Conservation (phyloP, 805 yeast genomes). For the Brettanomyces custersianus region DNA sequence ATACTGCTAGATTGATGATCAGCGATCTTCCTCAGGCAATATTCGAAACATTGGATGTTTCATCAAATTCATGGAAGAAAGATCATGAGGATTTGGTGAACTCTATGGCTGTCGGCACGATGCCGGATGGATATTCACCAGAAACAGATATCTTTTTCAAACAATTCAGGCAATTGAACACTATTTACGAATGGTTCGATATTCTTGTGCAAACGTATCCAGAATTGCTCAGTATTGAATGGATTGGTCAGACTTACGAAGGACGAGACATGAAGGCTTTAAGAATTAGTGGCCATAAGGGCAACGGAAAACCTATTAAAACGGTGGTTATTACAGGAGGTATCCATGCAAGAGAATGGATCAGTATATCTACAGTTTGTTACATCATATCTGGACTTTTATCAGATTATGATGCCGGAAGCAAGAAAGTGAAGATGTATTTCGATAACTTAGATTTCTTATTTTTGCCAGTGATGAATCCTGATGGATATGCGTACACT, state of each 20-base stretch:
- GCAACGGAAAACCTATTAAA: conserved; percentile 29
- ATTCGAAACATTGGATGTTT: conserved; percentile 34
- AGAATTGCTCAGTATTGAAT: conserved; percentile 49
- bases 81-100: conserved; percentile 2
- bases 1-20: conserved; percentile 35
- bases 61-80: not conserved
- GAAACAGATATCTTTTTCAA: conserved; percentile 43
- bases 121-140: not conserved
- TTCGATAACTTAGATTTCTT: conserved; percentile 59
- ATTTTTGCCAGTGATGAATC: conserved; percentile 78
- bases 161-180: conserved; percentile 56
- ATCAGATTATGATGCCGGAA: conserved; percentile 33
- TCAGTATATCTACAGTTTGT: conserved; percentile 61
- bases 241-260: conserved; percentile 69
- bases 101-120: not conserved
- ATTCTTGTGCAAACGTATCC: conserved; percentile 55
- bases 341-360: conserved; percentile 88
- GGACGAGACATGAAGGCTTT: conserved; percentile 63
- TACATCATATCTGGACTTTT: conserved; percentile 43
- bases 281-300: conserved; percentile 45
- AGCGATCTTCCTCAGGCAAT: conserved; percentile 50
- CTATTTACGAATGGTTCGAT: conserved; percentile 68
- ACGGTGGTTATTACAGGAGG: conserved; percentile 79
- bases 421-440: conserved; percentile 32
- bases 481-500: conserved; percentile 82